Base-by-base conservation (phyloP, 2,329 filamentous ascomycete genomes). In the Trichothecium roseum region DNA sequence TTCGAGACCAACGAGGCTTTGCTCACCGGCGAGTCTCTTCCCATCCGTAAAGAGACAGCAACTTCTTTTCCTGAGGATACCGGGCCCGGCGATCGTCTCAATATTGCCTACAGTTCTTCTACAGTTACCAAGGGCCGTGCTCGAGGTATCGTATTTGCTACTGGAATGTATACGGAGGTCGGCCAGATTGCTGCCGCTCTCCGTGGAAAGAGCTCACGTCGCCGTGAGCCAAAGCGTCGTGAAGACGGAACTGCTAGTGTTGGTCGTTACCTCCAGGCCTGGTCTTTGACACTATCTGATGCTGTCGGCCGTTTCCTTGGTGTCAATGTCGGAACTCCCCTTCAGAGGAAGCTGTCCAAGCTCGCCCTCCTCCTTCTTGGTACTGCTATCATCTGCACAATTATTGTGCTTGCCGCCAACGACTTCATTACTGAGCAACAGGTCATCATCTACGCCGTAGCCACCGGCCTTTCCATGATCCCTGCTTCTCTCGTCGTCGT, bases 351-450 rank as follows among this genome's bases (percentile, higher is more conserved):
- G 48, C 63, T 84, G 13, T 80, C 78, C 32, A 73, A 74, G 51
- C 66, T 84, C 34, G 80, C 80, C 16, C 63, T 83, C 14, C 53
- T 80, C 3, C 67, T 84, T 2, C 83, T 84, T 48, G 66, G 63
- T 20, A 69, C 81, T 35, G 80, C 80, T 3, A 70, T 84, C 10
- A 47, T 84, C 18, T 80, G 78, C 41, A 78, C 78, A 8, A 71
- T 84, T 44, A 74, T 84, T 45, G 78, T 83, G 28, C 67, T 82
- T 31, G 78, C 64, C 6, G 73, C 78, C 36, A 83, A 81, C 54
- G 46, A 65, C 2, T 77, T 74, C 51, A 55, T 61, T n/a, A 53
- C 56, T 26, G 56, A 63, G 22, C 63, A 66, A 18, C 73, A 79
- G 44, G 74, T 81, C 40, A 74, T 81, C 44, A 79, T 66, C 39